phyloP scores from a whole-genome alignment of 1,139 yeast genomes.

The Hyphopichia khmerensis region DNA sequence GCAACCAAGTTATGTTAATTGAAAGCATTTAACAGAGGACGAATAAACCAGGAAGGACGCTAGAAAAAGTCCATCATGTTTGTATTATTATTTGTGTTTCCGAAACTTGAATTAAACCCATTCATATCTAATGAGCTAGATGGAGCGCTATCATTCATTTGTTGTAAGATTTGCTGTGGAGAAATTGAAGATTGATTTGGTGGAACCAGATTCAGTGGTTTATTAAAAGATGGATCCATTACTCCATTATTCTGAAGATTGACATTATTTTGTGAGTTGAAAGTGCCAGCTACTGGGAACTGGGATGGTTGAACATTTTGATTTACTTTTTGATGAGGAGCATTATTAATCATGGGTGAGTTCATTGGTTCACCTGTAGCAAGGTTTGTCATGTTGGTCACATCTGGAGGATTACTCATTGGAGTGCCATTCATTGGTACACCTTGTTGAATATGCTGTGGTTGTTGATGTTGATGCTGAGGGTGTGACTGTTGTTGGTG shows the following conservation, averaged over 20 bases:
- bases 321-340: neutral
- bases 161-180: slow-evolving; percentile 42
- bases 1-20: too few species aligned
- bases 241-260: slow-evolving; percentile 1
- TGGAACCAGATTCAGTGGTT: neutral
- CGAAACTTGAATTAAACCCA: neutral
- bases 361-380: neutral
- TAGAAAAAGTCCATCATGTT: slow-evolving; percentile 16
- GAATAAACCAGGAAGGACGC: neutral
- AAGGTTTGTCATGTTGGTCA: neutral
- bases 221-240: neutral
- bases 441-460: neutral
- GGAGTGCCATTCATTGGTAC: neutral
- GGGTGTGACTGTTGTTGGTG: slow-evolving; percentile 4
- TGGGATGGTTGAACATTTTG: neutral
- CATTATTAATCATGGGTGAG: neutral
- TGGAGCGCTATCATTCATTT: slow-evolving; percentile 16
- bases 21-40: neutral
- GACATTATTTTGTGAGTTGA: slow-evolving; percentile 3
- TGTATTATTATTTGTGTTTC: slow-evolving; percentile 9
- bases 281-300: slow-evolving; percentile 3
- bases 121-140: slow-evolving; percentile 3
- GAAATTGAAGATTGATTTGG: slow-evolving; percentile 24
- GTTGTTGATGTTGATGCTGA: neutral
- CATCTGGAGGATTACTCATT: neutral